Base-by-base conservation (phyloP, 495 filamentous ascomycete species). In the Hyphodiscus hymeniophilus region DNA sequence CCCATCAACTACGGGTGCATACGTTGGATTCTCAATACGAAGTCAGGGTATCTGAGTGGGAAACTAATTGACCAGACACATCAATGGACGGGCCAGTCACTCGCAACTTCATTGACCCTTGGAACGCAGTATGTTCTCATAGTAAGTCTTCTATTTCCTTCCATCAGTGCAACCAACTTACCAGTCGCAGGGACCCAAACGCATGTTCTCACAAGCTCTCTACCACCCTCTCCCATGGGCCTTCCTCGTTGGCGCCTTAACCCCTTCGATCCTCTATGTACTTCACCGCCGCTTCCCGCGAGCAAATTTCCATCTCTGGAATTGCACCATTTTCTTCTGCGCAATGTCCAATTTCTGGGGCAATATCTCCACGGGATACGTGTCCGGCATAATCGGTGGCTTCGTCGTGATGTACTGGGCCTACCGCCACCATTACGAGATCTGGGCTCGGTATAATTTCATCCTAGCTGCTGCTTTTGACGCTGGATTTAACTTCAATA, bases 371-470 rank as follows among this genome's bases (percentile, higher is more conserved):
- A 77, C 75, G 8, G 75, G 75, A 1, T 73, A 76, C 50, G 68
- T 72, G 23, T 76, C 72, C 30, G 64, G 68, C 15, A 69, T 80
- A 51, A 70, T 79, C 35, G 76, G 75, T 21, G 75, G 71, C 0
- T 78, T 72, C 45, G 62, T 77, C 35, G 68, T 73, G 35, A 80
- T 79, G 74, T 75, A 65, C 51, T 73, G 66, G 63, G 69, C 67
- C 2, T 75, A 72, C 42, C 58, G 72, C 0, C 64, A 67, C 24
- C 64, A 70, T 4, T 77, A 77, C 38, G 68, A 76, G 48, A 63
- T 75, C 16, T 79, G 75, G 75, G 69, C 71, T 41, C 61, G 69
- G 23, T 80, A 77, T 51, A 78, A 76, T 45, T 79, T 75, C 43
- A 63, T 77, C 34, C 51, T 77, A 18, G 74, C 73, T 1, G 75